Conservation (phyloP, 345 rosid genomes). For the Gossypium raimondii region DNA sequence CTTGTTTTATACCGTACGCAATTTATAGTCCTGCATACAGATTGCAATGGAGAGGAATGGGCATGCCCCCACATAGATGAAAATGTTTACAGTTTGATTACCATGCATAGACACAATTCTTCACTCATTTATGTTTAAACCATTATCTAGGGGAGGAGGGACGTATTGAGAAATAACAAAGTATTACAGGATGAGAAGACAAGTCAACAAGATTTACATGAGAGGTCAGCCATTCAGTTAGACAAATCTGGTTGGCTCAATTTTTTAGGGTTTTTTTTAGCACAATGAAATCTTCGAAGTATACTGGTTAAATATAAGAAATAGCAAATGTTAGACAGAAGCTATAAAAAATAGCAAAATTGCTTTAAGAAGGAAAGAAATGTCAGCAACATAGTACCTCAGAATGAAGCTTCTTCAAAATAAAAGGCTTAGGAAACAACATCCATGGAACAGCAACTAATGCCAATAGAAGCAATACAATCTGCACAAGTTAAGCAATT, state of each 20-base stretch:
- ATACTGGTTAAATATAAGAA: background rate
- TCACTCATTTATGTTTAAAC: background rate
- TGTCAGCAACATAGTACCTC: conserved; percentile 47
- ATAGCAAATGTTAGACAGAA: background rate
- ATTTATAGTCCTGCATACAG: background rate
- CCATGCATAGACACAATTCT: conserved; percentile 1
- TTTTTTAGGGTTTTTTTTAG: background rate
- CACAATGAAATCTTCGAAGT: background rate
- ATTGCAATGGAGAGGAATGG: background rate
- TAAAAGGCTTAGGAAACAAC: conserved; percentile 95
- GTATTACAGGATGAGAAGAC: background rate
- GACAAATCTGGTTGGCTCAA: background rate
- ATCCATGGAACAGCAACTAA: conserved; percentile 92
- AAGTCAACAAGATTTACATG: conserved; percentile 6
- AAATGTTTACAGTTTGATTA: background rate
- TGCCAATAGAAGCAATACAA: conserved; percentile 70
- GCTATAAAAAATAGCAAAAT: background rate
- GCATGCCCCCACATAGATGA: background rate
- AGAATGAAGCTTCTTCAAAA: conserved; percentile 69
- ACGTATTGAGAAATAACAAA: conserved; percentile 1
- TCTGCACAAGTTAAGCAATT: conserved; percentile 52
- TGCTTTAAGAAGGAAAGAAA: background rate
- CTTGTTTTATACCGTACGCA: background rate
- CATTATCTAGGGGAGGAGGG: background rate
- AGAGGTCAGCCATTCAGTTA: background rate